phyloP scores from a whole-genome alignment of 1,284 basidiomycete genomes.

The Schizophyllum amplum region DNA sequence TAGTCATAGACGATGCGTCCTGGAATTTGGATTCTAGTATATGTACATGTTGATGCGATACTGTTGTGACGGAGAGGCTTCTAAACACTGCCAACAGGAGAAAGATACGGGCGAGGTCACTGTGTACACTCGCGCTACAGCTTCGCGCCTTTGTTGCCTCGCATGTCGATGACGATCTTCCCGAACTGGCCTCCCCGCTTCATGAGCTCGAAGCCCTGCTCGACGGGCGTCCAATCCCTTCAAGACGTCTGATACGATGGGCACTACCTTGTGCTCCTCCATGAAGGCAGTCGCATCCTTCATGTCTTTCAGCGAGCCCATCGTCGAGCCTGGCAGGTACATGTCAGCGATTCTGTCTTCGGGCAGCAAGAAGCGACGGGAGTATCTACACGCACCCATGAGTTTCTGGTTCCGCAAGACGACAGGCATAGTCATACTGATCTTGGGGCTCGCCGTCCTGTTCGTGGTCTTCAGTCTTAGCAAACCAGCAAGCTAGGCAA shows the following conservation, averaged over 20 bases:
- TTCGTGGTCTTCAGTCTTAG: too few species aligned
- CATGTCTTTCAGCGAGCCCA: slow-evolving; percentile 80
- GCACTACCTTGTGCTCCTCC: slow-evolving; percentile 57
- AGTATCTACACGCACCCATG: slow-evolving; percentile 42
- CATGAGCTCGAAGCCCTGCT: slow-evolving; percentile 66
- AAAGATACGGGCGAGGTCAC: too few species aligned
- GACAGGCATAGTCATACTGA: slow-evolving; percentile 72
- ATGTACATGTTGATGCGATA: too few species aligned
- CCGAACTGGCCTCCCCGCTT: slow-evolving; percentile 63
- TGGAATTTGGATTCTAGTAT: too few species aligned
- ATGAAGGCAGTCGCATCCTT: slow-evolving; percentile 67
- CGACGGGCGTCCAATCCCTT: slow-evolving; percentile 60
- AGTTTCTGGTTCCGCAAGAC: slow-evolving; percentile 74
- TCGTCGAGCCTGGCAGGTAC: slow-evolving; percentile 56
- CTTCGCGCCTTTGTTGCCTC: neutral
- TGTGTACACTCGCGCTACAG: too few species aligned
- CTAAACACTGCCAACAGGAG: too few species aligned
- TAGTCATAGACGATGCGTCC: too few species aligned
- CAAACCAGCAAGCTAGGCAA: too few species aligned
- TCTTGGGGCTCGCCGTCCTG: slow-evolving; percentile 36
- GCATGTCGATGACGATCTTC: slow-evolving; percentile 57
- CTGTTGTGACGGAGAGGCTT: too few species aligned
- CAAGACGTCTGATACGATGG: slow-evolving; percentile 68
- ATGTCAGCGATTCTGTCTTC: slow-evolving; percentile 1
- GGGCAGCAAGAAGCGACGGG: neutral